Evolutionary conservation across 2,329 filamentous ascomycete species (phyloP).

Genomic region (Rutstroemia sp.): DNA sequence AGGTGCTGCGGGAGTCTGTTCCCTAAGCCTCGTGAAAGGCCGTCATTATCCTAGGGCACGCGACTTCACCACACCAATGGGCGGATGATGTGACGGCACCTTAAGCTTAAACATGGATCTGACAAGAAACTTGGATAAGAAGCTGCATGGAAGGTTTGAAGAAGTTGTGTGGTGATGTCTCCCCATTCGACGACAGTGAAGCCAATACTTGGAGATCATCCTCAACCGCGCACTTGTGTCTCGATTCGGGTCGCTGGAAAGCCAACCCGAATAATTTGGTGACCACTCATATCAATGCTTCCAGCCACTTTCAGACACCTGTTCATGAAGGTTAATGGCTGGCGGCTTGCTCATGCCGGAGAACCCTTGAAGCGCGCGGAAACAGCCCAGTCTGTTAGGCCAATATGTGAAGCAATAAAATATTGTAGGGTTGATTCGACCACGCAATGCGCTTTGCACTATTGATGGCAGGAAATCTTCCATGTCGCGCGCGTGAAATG

Average conservation of each 20-base stretch:
- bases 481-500: background rate
- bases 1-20: background rate
- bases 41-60: background rate
- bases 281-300: slow-evolving; percentile 22
- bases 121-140: background rate
- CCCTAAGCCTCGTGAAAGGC: background rate
- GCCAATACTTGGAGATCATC: background rate
- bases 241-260: background rate
- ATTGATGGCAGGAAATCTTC: background rate
- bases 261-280: slow-evolving; percentile 2
- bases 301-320: slow-evolving; percentile 21
- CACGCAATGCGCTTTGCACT: background rate
- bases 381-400: slow-evolving; percentile 12
- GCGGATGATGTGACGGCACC: no score
- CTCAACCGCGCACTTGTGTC: slow-evolving; percentile 7
- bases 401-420: slow-evolving; percentile 7
- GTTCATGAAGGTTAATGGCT: slow-evolving; percentile 14
- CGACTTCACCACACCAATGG: no score
- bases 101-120: background rate
- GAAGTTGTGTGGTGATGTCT: background rate
- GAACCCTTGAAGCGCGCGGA: slow-evolving; percentile 21
- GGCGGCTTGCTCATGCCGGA: slow-evolving; percentile 17
- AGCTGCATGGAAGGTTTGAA: slow-evolving; percentile 4
- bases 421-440: slow-evolving; percentile 1
- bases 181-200: background rate